Conservation (phyloP, 2,329 filamentous ascomycete genomes). For the Verticillium nubilum region DNA sequence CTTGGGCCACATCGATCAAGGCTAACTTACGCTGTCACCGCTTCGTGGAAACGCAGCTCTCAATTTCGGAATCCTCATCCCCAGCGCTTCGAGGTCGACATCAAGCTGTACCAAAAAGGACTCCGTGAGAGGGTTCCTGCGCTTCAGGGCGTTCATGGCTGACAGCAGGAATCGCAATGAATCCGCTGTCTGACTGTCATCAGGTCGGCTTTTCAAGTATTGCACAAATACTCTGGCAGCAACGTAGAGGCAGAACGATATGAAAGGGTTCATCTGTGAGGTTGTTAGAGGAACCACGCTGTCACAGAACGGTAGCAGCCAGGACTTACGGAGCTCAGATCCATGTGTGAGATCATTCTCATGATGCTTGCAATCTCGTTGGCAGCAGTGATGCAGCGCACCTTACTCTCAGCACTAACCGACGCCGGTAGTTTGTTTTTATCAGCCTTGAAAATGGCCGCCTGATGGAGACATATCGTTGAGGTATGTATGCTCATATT, state of each 20-base stretch:
- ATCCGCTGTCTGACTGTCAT: conserved; percentile 71
- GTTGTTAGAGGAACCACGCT: conserved; percentile 15
- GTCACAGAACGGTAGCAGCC: background rate
- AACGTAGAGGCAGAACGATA: conserved; percentile 95
- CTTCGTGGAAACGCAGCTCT: conserved; percentile 49
- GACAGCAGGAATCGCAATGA: conserved; percentile 86
- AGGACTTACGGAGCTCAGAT: conserved; percentile 67
- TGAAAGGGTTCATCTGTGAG: conserved; percentile 83
- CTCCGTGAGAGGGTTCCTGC: conserved; percentile 84
- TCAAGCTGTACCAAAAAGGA: conserved; percentile 93
- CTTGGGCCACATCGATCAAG: background rate
- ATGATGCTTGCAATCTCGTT: conserved; percentile 93
- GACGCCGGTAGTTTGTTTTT: conserved; percentile 73
- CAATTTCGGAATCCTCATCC: conserved; percentile 54
- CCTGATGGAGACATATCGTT: conserved; percentile 95
- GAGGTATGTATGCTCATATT: conserved; percentile 98
- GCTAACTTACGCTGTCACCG: conserved; percentile 41
- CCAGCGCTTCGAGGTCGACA: conserved; percentile 77
- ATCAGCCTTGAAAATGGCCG: conserved; percentile 95
- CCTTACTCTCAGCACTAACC: conserved; percentile 83
- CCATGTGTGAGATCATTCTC: conserved; percentile 88
- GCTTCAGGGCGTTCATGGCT: conserved; percentile 85
- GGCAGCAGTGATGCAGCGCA: conserved; percentile 87
- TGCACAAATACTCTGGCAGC: conserved; percentile 92
- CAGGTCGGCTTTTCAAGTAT: conserved; percentile 88